Percentiles rank a stretch among this genome's conserved stretches.
phyloP scores from a whole-genome alignment of 2,329 filamentous ascomycete genomes.

The Aspergillus texensis region DNA sequence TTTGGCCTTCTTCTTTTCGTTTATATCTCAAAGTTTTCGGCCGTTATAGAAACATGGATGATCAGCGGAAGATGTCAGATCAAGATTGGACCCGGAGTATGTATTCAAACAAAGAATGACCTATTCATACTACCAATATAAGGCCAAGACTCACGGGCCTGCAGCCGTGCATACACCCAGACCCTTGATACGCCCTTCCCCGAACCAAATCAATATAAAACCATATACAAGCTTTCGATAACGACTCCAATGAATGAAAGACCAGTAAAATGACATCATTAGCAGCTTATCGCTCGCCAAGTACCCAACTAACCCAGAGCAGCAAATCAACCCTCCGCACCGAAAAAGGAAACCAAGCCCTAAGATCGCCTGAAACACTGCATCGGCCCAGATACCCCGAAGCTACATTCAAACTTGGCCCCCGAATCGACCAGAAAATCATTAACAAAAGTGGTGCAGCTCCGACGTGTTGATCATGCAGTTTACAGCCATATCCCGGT shows the following conservation, averaged over 20 bases:
- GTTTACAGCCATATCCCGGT: constrained; percentile 7
- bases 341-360: not conserved
- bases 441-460: not conserved
- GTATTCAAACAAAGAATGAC: not conserved
- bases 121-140: not conserved
- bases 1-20: not conserved
- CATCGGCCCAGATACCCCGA: not conserved
- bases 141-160: not conserved
- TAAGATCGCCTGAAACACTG: not conserved
- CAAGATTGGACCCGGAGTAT: not conserved
- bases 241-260: not conserved
- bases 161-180: not conserved
- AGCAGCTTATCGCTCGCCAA: not conserved
- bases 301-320: not conserved
- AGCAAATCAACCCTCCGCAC: not conserved
- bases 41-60: not conserved
- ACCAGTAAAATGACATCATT: not conserved
- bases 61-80: not conserved
- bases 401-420: not conserved
- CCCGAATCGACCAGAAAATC: not conserved
- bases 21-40: not conserved
- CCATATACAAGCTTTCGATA: not conserved
- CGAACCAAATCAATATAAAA: not conserved
- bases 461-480: not conserved
- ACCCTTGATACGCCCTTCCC: not conserved